phyloP scores from a whole-genome alignment of 345 rosid genomes.

The Linum trigynum region DNA sequence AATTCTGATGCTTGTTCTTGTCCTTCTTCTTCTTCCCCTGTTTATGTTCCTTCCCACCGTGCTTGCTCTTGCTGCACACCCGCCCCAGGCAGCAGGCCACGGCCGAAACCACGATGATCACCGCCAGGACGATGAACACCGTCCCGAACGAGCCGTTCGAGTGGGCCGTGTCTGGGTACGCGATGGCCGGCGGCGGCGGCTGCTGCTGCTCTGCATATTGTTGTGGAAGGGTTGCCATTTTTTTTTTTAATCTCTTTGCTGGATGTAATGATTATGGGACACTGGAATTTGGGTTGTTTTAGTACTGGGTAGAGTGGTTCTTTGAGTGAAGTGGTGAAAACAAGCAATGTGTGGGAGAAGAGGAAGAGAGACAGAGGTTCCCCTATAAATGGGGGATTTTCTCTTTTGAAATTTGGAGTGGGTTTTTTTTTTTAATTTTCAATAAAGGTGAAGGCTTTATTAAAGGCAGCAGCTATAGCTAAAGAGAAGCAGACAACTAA shows the following conservation, averaged over 20 bases:
- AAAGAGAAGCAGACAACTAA: conserved; percentile 25
- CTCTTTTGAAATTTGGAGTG: too few species aligned
- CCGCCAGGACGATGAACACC: conserved; percentile 29
- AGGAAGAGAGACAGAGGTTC: conserved; percentile 11
- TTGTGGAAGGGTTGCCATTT: conserved; percentile 27
- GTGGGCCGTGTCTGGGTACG: not conserved
- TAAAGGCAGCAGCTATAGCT: too few species aligned
- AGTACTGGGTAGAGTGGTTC: not conserved
- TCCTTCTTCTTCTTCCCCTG: conserved; percentile 22
- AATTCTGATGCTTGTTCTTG: not conserved
- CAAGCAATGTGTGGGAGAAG: not conserved
- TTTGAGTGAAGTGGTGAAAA: conserved; percentile 2
- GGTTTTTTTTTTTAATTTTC: conserved; percentile 36
- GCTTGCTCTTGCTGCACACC: conserved; percentile 24
- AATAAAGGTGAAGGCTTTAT: conserved; percentile 19
- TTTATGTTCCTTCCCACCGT: conserved; percentile 13
- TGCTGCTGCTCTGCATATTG: conserved; percentile 12
- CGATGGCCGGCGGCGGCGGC: conserved; percentile 5
- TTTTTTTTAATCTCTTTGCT: conserved; percentile 5
- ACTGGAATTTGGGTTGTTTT: not conserved
- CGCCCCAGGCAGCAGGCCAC: conserved; percentile 38
- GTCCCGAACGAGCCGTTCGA: not conserved
- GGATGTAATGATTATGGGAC: conserved; percentile 3
- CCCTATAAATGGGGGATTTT: conserved; percentile 5
- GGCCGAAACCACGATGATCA: conserved; percentile 32